Evolutionary conservation across 768 basidiomycete genomes (phyloP).

Genomic region (Exsudoporus frostii): DNA sequence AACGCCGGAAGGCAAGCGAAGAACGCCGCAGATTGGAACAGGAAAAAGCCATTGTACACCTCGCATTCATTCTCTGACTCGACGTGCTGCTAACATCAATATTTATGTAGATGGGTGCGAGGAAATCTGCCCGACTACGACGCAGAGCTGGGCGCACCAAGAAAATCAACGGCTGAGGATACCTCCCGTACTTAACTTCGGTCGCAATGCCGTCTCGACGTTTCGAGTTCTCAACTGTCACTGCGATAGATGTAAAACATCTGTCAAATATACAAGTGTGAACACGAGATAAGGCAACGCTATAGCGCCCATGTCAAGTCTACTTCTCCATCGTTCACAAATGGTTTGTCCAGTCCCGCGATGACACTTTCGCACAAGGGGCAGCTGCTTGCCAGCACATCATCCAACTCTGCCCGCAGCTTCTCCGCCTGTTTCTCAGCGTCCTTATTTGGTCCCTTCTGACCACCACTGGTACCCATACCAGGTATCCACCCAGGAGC

Average conservation of each 20-base stretch:
- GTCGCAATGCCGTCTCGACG: background rate
- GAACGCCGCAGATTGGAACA: slow-evolving; percentile 58
- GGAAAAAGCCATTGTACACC: slow-evolving; percentile 31
- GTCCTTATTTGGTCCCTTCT: slow-evolving; percentile 43
- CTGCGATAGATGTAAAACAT: slow-evolving; percentile 8
- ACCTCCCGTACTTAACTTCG: background rate
- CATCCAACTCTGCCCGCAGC: slow-evolving; percentile 82
- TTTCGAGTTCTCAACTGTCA: background rate
- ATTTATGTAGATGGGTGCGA: slow-evolving; percentile 66
- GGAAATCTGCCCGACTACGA: slow-evolving; percentile 69
- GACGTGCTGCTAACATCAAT: background rate
- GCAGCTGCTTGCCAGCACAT: slow-evolving; percentile 83
- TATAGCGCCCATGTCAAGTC: slow-evolving; percentile 77
- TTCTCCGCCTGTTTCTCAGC: slow-evolving; percentile 65
- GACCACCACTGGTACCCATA: slow-evolving; percentile 48
- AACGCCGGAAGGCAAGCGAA: slow-evolving; percentile 70
- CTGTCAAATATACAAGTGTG: slow-evolving; percentile 1
- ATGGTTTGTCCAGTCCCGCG: slow-evolving; percentile 81
- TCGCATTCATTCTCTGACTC: background rate
- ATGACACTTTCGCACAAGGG: slow-evolving; percentile 92
- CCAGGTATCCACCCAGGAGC: slow-evolving; percentile 76
- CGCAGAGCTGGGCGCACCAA: slow-evolving; percentile 74
- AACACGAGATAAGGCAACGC: background rate
- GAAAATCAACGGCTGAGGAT: slow-evolving; percentile 70
- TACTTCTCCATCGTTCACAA: slow-evolving; percentile 73